Base-by-base conservation (phyloP, 1,139 yeast species). In the Protomyces gravidus region DNA sequence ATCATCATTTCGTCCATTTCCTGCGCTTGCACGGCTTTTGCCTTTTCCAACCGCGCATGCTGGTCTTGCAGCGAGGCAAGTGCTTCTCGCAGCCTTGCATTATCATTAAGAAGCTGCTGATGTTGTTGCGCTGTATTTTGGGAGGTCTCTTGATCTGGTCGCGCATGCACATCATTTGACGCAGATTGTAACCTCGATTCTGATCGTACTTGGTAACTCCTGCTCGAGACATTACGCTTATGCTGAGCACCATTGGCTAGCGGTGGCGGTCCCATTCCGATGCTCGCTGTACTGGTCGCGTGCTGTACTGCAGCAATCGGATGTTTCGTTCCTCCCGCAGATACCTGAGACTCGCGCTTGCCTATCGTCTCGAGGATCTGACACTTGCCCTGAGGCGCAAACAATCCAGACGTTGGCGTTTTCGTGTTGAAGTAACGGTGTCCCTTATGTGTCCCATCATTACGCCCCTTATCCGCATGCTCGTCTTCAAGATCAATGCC, bases 401-500 rank as follows among this genome's bases (percentile, higher is more conserved):
- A 67, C 13, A 66, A 58, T 27, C 69, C 69, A 3, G 69, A 65
- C 9, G 50, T 55, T 1, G 64, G 64, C 5, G 60, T 55, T 23
- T 65, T 55, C 0, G 90, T 88, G 2, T 71, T 71, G 69, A 89
- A 89, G 71, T 89, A 89, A 48, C 72, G 70, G 4, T 72, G 67
- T 21, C 72, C 94, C 49, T 82, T 78, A 51, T 82, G 80, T 27
- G 77, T 75, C 6, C 98, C 98, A 65, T 81, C 79, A 68, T 92
- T 89, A 69, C 87, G 86, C 11, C 98, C 98, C 52, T 82, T 76
- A 3, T 68, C 68, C 1, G 78, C 74, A 21, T 85, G 84, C 3
- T 85, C 81, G 2, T 88, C 90, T 9, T 79, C 68, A 50, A 92
- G 75, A 69, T 92, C 97, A 3, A 92, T 79, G 0, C 98, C 98